Evolutionary conservation across 129 eudicot genomes (phyloP).

Genomic region (Glebionis coronaria): DNA sequence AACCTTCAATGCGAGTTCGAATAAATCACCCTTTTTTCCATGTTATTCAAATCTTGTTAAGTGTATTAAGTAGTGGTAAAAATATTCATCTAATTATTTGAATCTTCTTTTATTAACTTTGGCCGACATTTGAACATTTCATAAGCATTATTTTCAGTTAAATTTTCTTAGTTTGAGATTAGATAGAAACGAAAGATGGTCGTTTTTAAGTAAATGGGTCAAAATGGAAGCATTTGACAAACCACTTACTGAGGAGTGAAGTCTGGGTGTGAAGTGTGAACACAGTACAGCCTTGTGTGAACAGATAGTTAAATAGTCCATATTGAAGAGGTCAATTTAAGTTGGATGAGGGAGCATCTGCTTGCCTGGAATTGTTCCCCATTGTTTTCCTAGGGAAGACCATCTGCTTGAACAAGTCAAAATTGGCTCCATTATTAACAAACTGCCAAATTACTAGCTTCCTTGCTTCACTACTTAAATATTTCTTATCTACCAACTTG

Average conservation of each 20-base stretch:
- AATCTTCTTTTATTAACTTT: too few species aligned
- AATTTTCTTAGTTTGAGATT: not conserved
- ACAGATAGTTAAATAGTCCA: not conserved
- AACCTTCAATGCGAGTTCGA: not conserved
- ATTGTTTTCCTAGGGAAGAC: constrained; percentile 16
- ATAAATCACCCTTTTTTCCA: not conserved
- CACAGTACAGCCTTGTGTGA: too few species aligned
- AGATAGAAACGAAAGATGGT: not conserved
- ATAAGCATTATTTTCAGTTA: not conserved
- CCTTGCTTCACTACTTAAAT: constrained; percentile 12
- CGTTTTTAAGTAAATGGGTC: not conserved
- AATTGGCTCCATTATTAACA: too few species aligned
- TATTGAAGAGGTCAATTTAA: constrained; percentile 14
- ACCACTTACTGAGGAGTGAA: not conserved
- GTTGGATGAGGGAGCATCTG: constrained; percentile 20
- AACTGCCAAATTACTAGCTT: constrained; percentile 23
- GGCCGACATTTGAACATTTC: too few species aligned
- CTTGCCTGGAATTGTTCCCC: constrained; percentile 21
- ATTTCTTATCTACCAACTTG: constrained; percentile 10
- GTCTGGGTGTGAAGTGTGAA: constrained; percentile 16
- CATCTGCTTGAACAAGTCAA: constrained; percentile 20
- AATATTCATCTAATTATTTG: too few species aligned
- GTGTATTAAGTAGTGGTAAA: too few species aligned
- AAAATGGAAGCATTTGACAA: not conserved
- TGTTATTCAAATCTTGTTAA: not conserved